phyloP scores from a whole-genome alignment of 1,284 basidiomycete genomes.

The Earliella scabrosa region DNA sequence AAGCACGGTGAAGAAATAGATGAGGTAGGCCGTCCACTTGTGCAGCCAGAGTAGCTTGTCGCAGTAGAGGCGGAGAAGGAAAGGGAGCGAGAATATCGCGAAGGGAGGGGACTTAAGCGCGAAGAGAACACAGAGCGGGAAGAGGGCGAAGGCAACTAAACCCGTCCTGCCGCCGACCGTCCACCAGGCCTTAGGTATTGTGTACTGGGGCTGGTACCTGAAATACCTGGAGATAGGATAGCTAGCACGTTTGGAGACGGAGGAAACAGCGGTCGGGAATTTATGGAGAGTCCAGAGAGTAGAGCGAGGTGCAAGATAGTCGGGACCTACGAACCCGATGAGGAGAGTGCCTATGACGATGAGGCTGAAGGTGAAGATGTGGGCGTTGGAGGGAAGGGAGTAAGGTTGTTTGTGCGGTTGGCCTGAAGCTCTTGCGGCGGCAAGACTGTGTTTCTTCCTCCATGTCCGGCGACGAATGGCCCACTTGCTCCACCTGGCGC shows the following conservation, averaged over 20 bases:
- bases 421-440: slow-evolving; percentile 36
- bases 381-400: slow-evolving; percentile 65
- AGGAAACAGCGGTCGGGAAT: slow-evolving; percentile 32
- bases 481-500: slow-evolving; percentile 60
- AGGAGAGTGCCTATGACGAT: slow-evolving; percentile 48
- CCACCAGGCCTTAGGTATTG: slow-evolving; percentile 80
- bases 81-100: slow-evolving; percentile 76
- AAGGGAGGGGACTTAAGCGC: slow-evolving; percentile 85
- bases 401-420: slow-evolving; percentile 47
- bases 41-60: slow-evolving; percentile 81
- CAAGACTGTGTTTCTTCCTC: slow-evolving; percentile 44
- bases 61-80: slow-evolving; percentile 71
- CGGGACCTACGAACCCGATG: slow-evolving; percentile 68
- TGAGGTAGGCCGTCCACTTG: slow-evolving; percentile 73
- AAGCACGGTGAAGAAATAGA: slow-evolving; percentile 71
- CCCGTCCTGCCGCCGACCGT: slow-evolving; percentile 76
- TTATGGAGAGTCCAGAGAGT: slow-evolving; percentile 43
- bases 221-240: slow-evolving; percentile 36
- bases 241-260: slow-evolving; percentile 23
- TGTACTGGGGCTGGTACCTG: slow-evolving; percentile 54
- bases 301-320: slow-evolving; percentile 70
- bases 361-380: slow-evolving; percentile 51
- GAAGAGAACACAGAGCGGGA: slow-evolving; percentile 78
- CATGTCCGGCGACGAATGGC: slow-evolving; percentile 55
- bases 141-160: slow-evolving; percentile 77